Evolutionary conservation across 371 early-diverging fungal genomes (phyloP).

Genomic region (Parasitella parasitica): DNA sequence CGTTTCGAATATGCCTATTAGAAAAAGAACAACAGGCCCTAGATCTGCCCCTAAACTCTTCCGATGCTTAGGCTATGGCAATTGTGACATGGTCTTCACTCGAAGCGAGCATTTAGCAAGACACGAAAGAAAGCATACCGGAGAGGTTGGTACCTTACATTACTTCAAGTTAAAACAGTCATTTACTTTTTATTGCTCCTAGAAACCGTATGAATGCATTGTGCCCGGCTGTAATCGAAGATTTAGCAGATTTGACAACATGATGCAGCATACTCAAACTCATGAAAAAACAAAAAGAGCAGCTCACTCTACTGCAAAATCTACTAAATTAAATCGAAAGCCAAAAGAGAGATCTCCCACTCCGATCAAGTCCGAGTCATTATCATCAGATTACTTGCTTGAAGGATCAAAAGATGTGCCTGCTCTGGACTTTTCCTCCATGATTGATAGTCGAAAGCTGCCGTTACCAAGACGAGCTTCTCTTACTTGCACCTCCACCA

Average conservation of each 20-base stretch:
- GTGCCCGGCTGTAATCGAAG: conserved; percentile 19
- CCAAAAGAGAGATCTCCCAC: background rate
- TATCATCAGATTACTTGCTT: background rate
- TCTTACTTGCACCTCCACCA: background rate
- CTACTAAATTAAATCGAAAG: background rate
- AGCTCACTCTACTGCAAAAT: background rate
- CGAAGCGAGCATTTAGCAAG: conserved; percentile 55
- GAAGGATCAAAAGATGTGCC: background rate
- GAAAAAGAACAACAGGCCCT: conserved; percentile 15
- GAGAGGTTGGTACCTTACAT: conserved; percentile 47
- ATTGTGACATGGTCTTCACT: conserved; percentile 56
- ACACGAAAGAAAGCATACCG: conserved; percentile 61
- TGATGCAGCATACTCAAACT: conserved; percentile 35
- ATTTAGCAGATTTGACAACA: conserved; percentile 33
- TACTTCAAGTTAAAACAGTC: no score
- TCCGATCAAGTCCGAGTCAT: conserved; percentile 5
- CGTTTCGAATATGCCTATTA: conserved; percentile 7
- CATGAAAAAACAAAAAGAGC: conserved; percentile 23
- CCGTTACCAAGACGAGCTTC: conserved; percentile 12
- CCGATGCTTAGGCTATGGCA: conserved; percentile 48
- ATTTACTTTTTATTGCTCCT: no score
- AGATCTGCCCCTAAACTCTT: conserved; percentile 40
- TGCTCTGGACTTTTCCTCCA: conserved; percentile 5
- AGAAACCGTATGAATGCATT: conserved; percentile 31
- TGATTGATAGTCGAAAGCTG: conserved; percentile 10